phyloP scores from a whole-genome alignment of 1,284 basidiomycete genomes.

The Laetiporus sulphureus region DNA sequence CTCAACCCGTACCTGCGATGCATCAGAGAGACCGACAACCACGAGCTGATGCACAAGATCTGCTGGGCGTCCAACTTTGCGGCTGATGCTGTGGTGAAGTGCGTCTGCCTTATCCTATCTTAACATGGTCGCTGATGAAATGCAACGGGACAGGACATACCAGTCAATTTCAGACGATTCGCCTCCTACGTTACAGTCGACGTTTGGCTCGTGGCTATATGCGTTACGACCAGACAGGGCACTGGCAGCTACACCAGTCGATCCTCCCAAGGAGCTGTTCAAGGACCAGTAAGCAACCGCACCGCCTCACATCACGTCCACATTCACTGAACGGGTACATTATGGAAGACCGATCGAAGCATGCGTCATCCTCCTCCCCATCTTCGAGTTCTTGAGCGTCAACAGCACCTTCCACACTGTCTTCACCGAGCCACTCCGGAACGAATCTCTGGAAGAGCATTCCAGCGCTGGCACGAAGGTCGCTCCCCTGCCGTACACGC shows the following conservation, averaged over 20 bases:
- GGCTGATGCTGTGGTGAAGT: constrained; percentile 46
- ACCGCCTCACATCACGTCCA: too few relatives aligned
- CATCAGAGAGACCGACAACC: constrained; percentile 41
- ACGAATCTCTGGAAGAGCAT: constrained; percentile 17
- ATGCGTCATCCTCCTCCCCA: constrained; percentile 46
- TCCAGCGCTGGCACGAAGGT: constrained; percentile 23
- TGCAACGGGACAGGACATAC: constrained; percentile 56
- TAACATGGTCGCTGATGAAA: too few relatives aligned
- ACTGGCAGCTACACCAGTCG: constrained; percentile 36
- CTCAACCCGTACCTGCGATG: constrained; percentile 56
- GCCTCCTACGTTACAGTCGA: constrained; percentile 39
- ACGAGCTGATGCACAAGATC: constrained; percentile 45
- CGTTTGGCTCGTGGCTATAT: constrained; percentile 42
- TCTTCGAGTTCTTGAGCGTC: constrained; percentile 50
- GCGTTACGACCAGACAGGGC: constrained; percentile 48
- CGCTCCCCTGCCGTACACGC: constrained; percentile 31
- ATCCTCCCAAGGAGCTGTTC: constrained; percentile 46
- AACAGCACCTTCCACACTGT: constrained; percentile 42
- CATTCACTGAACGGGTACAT: too few relatives aligned
- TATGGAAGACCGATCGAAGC: constrained; percentile 52
- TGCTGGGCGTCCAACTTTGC: constrained; percentile 51
- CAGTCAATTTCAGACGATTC: constrained; percentile 47
- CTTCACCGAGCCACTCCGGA: constrained; percentile 31
- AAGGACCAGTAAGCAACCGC: constrained; percentile 41
- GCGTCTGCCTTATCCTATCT: too few relatives aligned